Base-by-base conservation (phyloP, 345 rosid genomes). In the Eucalyptus guilfoylei region DNA sequence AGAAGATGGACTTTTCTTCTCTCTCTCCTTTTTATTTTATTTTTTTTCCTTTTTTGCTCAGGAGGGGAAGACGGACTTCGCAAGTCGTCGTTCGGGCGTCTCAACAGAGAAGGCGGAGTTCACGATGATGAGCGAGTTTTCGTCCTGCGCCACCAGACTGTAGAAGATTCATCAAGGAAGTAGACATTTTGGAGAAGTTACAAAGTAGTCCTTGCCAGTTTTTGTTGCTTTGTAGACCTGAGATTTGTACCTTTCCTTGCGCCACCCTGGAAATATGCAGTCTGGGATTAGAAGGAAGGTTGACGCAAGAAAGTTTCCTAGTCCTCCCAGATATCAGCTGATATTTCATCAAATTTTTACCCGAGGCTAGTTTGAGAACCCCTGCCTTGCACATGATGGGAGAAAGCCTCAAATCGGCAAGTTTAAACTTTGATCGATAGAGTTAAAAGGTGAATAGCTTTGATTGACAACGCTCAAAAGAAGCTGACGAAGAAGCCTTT, bases 21-120 rank as follows among this genome's bases (percentile, higher is more conserved):
- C 10, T 52, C 5, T 21, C 2, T 2, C 7, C 7, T 16, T 50
- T 52, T 19, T 19, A n/a, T n/a, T n/a, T n/a, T n/a, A n/a, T 5
- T 17, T 50, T 14, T 5, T 15, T 15, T 2, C 3, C 52, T 8
- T 8, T 54, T 8, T 54, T 0, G 60, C 13, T 11, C 26, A 1
- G 28, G 28, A 23, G 6, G 64, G 3, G 64, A 58, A 58, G n/a
- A 60, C 69, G 1, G 32, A 60, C 69, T 60, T 60, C n/a, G 6
- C 67, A 58, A 58, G 64, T 24, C 12, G 13, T 58, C 4, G 16
- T 60, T 28, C 13, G 32, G 32, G 28, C 32, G 5, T 60, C 6
- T 28, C 32, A 12, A 60, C 32, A 12, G 28, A 60, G 67, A 60
- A 28, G 67, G 32, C 4, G 67, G 69, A 11, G 15, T 60, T 28